Base-by-base conservation (phyloP, 495 filamentous ascomycete genomes). In the Emericellopsis terricola region DNA sequence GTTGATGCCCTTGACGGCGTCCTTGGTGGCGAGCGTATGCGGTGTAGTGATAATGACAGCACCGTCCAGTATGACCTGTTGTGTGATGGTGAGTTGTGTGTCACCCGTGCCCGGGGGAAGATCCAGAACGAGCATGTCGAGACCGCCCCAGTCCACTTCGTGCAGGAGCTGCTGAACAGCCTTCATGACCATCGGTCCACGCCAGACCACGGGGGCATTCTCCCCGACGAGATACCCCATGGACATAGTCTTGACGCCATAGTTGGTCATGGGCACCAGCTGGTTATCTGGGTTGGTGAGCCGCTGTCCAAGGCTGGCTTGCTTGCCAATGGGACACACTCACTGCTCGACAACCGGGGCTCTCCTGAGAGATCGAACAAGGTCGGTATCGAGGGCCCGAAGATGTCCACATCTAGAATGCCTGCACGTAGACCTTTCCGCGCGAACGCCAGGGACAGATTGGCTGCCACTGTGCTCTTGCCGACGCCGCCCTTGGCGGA, bases 401-500 rank as follows among this genome's bases (percentile, higher is more conserved):
- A 96, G 49, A 99, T 83, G 52, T 99, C 89, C 1, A 83, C 80
- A 51, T 99, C 89, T 9, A 99, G 69, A 42, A 99, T 79, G 1
- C 89, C 89, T 17, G 76, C 70, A 35, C 80, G 70, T 30, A 79
- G 71, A 26, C 86, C 86, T 21, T 68, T 69, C 29, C 78, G 73
- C 2, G 84, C 82, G 43, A 93, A 78, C 15, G 84, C 68, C 2
- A 96, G 72, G 6, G 86, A 76, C 34, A 96, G 69, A 49, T 96
- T 96, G 16, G 81, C 83, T 80, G 89, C 79, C 19, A 99, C 75
- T 11, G 89, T 99, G 29, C 78, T 86, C 49, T 99, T 99, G 1
- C 89, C 89, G 1, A 99, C 89, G 23, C 89, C 89, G 8, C 89
- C 89, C 45, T 99, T 99, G 4, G 91, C 89, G 0, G 85, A 94